Base-by-base conservation (phyloP, 768 basidiomycete genomes). In the Postia placenta region DNA sequence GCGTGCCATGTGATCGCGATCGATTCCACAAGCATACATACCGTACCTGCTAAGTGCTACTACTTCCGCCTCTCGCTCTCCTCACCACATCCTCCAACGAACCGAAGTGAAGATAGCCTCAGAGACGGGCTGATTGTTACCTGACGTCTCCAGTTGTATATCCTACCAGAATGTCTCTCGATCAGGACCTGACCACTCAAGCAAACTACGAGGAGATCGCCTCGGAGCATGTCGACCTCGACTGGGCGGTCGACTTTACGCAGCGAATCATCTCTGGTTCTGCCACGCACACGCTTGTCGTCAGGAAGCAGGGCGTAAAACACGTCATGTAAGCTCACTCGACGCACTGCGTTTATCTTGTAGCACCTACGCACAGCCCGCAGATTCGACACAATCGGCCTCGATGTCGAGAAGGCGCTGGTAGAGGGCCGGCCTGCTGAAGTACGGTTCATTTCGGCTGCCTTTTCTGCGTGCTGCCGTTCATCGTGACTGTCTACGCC, bases 221-320 rank as follows among this genome's bases (percentile, higher is more conserved):
- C 2, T 82, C 87, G 1, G 73, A 78, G 30, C 80, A 90, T 61
- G 67, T 92, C 14, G 67, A 76, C 19, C 79, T 96, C 44, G 75
- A 87, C 55, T 95, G 92, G 92, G 67, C 58, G 0, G 67, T 96
- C 54, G 83, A 96, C 67, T 96, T 92, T 62, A 57, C 71, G 0
- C 61, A 71, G 2, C 66, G 83, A 57, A 67, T 74, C 44, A 70
- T 95, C 52, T 63, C 67, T 25, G 93, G 94, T 0, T 74, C 76
- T 17, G 88, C 75, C 7, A 75, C 71, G 0, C 84, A 94, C 61
- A 71, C 69, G 5, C 65, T 96, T 45, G 64, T 64, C 11, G 79
- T 81, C 7, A 74, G 72, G 47, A 71, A 73, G 45, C 73, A 77
- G 45, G 73, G 65, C 3, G 76, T 85, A 11, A 60, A 71, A 28